These are phyloP conservation scores for Rhododendron kiyosumense DNA, from an alignment of 148 eudicot species.

Conservation along the genomic window DNA sequence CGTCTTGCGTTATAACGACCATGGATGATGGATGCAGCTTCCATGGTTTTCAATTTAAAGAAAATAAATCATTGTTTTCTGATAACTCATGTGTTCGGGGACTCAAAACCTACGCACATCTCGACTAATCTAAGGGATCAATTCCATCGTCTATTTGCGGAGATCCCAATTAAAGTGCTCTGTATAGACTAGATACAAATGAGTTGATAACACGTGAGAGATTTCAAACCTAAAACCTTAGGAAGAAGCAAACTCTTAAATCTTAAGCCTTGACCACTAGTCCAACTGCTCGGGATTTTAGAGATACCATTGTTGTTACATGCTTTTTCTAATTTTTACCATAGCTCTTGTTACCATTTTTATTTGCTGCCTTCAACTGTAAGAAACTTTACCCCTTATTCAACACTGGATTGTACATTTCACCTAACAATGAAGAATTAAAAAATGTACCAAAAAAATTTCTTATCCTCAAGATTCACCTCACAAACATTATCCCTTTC, in stretches of 20 bases:
- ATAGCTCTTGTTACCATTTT: neutral
- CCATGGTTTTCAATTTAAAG: neutral
- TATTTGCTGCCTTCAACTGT: neutral
- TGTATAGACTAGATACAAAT: too few relatives aligned
- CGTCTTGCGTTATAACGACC: neutral
- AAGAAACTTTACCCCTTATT: neutral
- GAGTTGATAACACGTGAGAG: neutral
- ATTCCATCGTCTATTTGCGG: too few relatives aligned
- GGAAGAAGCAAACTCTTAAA: too few relatives aligned
- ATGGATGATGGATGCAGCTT: neutral
- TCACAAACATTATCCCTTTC: constrained; percentile 10
- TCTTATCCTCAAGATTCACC: neutral
- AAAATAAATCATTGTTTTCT: too few relatives aligned
- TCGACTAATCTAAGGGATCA: neutral
- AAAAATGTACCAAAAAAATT: neutral
- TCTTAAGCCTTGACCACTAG: too few relatives aligned
- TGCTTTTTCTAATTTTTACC: neutral
- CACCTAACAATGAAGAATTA: neutral
- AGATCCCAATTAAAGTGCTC: neutral
- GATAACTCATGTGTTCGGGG: neutral
- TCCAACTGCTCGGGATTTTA: neutral
- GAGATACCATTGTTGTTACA: neutral
- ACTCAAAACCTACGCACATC: too few relatives aligned
- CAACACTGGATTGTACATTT: neutral
- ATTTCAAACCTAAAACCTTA: too few relatives aligned